A percentile compares a stretch with the other conserved stretches of the same genome.
Evolutionary conservation across 352 stramenopile genomes (phyloP).

Genomic region (Phytophthora aleatoria): DNA sequence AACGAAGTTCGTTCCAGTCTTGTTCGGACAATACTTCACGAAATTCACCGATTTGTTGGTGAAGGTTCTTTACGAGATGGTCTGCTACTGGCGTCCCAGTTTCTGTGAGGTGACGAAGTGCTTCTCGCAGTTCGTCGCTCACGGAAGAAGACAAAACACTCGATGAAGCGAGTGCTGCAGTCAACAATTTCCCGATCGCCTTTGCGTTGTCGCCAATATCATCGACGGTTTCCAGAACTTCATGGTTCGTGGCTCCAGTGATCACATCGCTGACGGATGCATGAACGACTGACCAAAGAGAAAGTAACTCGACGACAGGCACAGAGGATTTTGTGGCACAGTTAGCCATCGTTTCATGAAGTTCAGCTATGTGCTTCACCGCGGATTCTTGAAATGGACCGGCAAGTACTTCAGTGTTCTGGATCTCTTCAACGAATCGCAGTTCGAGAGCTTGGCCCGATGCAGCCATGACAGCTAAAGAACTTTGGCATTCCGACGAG

Average conservation of each 20-base stretch:
- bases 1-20: background rate
- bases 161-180: background rate
- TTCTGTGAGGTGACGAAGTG: background rate
- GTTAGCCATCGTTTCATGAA: background rate
- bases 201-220: background rate
- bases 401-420: background rate
- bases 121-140: background rate
- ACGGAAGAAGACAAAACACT: background rate
- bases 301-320: conserved; percentile 2
- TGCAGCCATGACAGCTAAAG: background rate
- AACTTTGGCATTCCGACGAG: background rate
- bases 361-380: background rate
- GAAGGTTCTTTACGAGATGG: background rate
- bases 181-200: background rate
- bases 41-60: conserved; percentile 1
- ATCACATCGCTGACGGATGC: background rate
- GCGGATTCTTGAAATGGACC: background rate
- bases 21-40: conserved; percentile 1
- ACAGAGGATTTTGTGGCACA: background rate
- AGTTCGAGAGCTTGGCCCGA: conserved; percentile 4
- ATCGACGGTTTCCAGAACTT: background rate
- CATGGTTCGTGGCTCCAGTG: background rate
- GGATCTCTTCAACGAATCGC: conserved; percentile 2
- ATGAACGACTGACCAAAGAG: conserved; percentile 4
- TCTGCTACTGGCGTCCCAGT: background rate